These are phyloP conservation scores for Microcyclospora pomicola DNA, from an alignment of 2,329 filamentous ascomycete genomes.

Conservation along the genomic window DNA sequence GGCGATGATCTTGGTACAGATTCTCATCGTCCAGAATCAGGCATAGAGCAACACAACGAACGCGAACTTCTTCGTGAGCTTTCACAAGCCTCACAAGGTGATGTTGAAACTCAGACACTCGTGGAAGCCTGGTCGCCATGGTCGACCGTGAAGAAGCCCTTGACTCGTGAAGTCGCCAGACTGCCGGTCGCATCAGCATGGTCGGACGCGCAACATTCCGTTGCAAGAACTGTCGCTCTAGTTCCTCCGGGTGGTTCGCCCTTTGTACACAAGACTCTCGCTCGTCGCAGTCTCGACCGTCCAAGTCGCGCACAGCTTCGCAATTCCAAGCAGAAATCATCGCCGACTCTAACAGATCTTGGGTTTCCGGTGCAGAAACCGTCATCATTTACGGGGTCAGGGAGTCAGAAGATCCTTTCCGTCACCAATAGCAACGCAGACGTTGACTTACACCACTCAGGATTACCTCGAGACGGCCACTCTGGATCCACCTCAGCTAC, in stretches of 20 bases:
- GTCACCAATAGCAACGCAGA: no score
- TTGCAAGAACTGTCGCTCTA: no score
- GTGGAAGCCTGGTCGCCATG: slow-evolving; percentile 27
- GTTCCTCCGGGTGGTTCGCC: background rate
- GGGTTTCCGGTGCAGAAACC: no score
- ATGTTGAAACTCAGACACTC: slow-evolving; percentile 32
- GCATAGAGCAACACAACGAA: slow-evolving; percentile 2
- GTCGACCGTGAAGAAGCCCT: slow-evolving; percentile 30
- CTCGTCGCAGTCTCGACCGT: background rate
- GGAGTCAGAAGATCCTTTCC: no score
- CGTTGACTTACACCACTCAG: no score
- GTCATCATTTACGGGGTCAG: no score
- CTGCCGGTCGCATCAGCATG: no score
- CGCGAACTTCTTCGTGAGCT: slow-evolving; percentile 9
- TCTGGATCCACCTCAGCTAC: background rate
- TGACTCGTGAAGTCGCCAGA: no score
- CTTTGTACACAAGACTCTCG: slow-evolving; percentile 1
- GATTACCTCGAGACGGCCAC: background rate
- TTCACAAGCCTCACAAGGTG: slow-evolving; percentile 9
- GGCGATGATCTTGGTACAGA: slow-evolving; percentile 15
- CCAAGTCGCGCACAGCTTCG: slow-evolving; percentile 6
- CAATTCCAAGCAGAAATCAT: slow-evolving; percentile 4
- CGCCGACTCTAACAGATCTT: no score
- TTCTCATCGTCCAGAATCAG: background rate
- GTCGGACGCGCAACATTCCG: no score